Evolutionary conservation across 78 protist genomes (phyloP), one percentile per base, ranked within the genome.

Genomic region (Dictyostelium firmibasis): DNA sequence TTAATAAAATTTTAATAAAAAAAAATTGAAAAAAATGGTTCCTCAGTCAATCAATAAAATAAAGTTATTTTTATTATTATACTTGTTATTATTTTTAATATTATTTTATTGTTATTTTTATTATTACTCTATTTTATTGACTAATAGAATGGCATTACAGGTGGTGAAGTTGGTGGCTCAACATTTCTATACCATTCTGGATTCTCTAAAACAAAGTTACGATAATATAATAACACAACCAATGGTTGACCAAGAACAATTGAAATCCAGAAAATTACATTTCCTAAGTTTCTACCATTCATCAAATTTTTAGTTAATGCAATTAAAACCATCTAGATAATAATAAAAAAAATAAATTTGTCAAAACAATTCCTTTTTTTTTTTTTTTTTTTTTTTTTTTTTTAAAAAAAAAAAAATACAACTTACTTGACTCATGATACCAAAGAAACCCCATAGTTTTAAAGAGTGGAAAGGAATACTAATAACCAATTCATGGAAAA

Each of bases 401-500:
- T 38, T 29, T n/a, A n/a, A n/a, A n/a, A n/a, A n/a, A n/a, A n/a
- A n/a, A n/a, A n/a, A n/a, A n/a, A n/a, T n/a, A n/a, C n/a, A n/a
- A 69, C 77, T 10, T 72, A 72, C 79, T 84, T 82, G 91, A 79
- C 92, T 86, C 96, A 94, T 94, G 11, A 94, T 94, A 64, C 96
- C 96, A 47, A 85, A 77, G 81, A 94, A 94, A n/a, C 83, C 96
- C 96, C 96, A 94, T 11, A 81, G 18, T 43, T 94, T 94, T 47
- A 94, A 23, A 7, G 91, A 44, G 20, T 87, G 95, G 76, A 94
- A 94, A 23, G 96, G 96, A 38, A 94, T 75, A 14, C 84, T 43
- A 35, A 94, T 86, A 9, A 94, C 92, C 11, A 87, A 41, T 75
- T 97, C 98, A 78, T 97, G 98, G 69, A 93, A 84, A 14, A 97